Evolutionary conservation across 2,329 filamentous ascomycete species (phyloP).

Genomic region (Colletotrichum truncatum): DNA sequence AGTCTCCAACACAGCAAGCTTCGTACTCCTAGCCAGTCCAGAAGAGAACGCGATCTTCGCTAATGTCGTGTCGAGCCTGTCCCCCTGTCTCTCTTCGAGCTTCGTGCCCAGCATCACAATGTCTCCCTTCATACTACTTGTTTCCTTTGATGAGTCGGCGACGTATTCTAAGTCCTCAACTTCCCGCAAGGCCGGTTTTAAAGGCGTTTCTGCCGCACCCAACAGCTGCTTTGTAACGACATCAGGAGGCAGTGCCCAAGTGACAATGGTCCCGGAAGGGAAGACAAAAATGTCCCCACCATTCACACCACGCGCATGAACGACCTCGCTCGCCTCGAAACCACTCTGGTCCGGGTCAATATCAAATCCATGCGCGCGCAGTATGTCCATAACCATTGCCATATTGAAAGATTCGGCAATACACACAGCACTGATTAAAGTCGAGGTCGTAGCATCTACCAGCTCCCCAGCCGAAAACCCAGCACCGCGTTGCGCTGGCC

Average conservation of each 20-base stretch:
- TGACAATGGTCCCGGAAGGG: slow-evolving; percentile 90
- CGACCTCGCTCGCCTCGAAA: slow-evolving; percentile 69
- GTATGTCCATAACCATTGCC: slow-evolving; percentile 65
- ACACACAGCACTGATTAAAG: slow-evolving; percentile 66
- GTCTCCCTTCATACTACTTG: slow-evolving; percentile 84
- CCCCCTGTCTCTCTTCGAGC: slow-evolving; percentile 54
- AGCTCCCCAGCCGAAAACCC: slow-evolving; percentile 51
- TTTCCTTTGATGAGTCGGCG: slow-evolving; percentile 76
- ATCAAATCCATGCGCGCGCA: slow-evolving; percentile 66
- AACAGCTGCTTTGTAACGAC: slow-evolving; percentile 79
- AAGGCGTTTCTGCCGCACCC: slow-evolving; percentile 78
- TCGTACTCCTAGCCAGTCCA: slow-evolving; percentile 90
- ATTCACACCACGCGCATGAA: slow-evolving; percentile 68
- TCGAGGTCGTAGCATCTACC: slow-evolving; percentile 47
- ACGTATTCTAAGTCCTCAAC: slow-evolving; percentile 91
- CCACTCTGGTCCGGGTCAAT: slow-evolving; percentile 70
- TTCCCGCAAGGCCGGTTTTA: slow-evolving; percentile 75
- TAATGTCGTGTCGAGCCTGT: slow-evolving; percentile 70
- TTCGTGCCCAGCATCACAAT: slow-evolving; percentile 89
- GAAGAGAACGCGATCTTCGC: slow-evolving; percentile 98
- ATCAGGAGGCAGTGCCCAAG: slow-evolving; percentile 86
- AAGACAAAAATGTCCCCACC: slow-evolving; percentile 95
- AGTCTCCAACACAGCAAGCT: slow-evolving; percentile 90
- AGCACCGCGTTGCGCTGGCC: slow-evolving; percentile 47
- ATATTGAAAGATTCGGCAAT: slow-evolving; percentile 73